Evolutionary conservation across 73 alveolate genomes (phyloP).

Genomic region (Tetrahymena borealis): DNA sequence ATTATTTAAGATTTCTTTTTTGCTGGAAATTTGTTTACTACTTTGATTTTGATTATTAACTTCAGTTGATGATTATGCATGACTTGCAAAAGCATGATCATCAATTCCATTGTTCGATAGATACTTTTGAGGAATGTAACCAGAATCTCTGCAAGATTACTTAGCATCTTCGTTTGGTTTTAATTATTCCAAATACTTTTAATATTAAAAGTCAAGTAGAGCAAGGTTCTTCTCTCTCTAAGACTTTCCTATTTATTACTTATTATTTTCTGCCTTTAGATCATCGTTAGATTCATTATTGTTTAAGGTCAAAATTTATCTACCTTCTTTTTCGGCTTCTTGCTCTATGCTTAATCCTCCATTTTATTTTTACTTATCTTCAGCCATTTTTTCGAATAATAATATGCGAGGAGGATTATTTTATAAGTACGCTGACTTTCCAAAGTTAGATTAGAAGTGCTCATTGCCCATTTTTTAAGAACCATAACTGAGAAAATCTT

Average conservation of each 20-base stretch:
- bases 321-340: background rate
- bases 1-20: background rate
- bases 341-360: background rate
- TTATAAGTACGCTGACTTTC: background rate
- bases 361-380: background rate
- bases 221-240: background rate
- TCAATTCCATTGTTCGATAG: background rate
- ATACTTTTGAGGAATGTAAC: background rate
- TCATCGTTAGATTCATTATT: background rate
- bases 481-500: background rate
- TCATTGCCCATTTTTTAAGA: background rate
- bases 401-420: background rate
- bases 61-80: background rate
- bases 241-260: background rate
- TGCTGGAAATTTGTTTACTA: background rate
- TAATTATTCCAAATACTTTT: background rate
- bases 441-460: background rate
- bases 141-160: too few relatives aligned
- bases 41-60: background rate
- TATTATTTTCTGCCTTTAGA: background rate
- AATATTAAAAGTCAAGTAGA: background rate
- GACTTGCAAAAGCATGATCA: background rate
- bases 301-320: background rate
- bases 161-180: background rate
- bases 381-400: background rate